Base-by-base conservation (phyloP, 2,329 filamentous ascomycete genomes). In the Aspergillus fischeri region DNA sequence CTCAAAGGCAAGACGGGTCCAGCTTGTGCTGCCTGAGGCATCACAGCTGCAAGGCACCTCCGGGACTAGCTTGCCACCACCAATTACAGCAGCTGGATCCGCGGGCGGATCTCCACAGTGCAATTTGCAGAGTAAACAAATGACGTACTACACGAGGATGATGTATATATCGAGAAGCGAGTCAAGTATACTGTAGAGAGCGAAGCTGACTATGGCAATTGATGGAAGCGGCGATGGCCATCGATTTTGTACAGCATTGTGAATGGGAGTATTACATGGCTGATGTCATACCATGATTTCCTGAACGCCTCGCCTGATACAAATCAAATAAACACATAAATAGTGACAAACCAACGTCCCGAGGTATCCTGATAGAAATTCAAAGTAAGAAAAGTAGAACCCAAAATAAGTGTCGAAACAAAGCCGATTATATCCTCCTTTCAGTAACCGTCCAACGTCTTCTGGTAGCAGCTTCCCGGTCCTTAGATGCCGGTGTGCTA, bases 381-480 rank as follows among this genome's bases (percentile, higher is more conserved):
- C 35, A 55, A 58, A 29, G 7, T 24, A 29, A 52, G 21, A 48
- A 55, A 44, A 49, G 25, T 48, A 50, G 32, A 51, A 52, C 11
- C n/a, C 44, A 57, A 50, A 45, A 11, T 44, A 4, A 25, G 24
- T 29, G 41, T 29, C 14, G 20, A 2, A 42, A 28, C 21, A 48
- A 48, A 49, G 24, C 11, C 9, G 14, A 3, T 57, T 47, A 62
- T 45, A 56, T 47, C 10, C 64, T 63, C 44, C 66, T 67, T 57
- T 76, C 73, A 8, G 71, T 65, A 51, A 76, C 66, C 2, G 74
- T 75, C 74, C 73, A 76, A 53, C 74, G 70, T 49, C 74, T 69
- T 53, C 69, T 70, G 20, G 66, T 58, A 35, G 60, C 59, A 4
- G 57, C 51, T 25, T 73, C 69, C 29, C 66, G 67, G 29, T 70